These are phyloP conservation scores for Puccinia novopanici DNA, from an alignment of 1,284 basidiomycete genomes.

Conservation along the genomic window DNA sequence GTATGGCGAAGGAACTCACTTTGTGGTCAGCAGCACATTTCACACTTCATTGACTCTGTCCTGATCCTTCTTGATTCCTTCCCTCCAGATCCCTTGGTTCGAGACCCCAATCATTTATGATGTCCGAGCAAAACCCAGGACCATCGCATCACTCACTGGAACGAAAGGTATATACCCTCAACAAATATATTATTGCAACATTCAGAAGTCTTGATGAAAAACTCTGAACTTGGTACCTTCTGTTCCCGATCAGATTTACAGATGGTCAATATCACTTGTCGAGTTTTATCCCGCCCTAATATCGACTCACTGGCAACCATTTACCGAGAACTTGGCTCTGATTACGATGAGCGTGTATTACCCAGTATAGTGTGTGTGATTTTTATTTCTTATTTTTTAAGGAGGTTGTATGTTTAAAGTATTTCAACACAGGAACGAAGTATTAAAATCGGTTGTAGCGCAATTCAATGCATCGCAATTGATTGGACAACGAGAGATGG, in stretches of 20 bases:
- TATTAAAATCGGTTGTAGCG: conserved; percentile 96
- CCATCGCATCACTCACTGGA: conserved; percentile 93
- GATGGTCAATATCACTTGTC: conserved; percentile 89
- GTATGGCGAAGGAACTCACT: conserved; percentile 92
- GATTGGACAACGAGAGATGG: conserved; percentile 98
- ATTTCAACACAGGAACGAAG: conserved; percentile 75
- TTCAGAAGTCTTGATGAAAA: neutral
- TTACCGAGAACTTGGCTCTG: conserved; percentile 89
- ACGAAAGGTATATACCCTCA: conserved; percentile 95
- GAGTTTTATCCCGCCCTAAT: conserved; percentile 90
- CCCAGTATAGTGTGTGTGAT: conserved; percentile 57
- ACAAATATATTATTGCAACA: too few species aligned
- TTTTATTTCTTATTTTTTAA: neutral
- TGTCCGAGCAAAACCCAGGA: conserved; percentile 95
- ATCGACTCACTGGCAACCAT: conserved; percentile 79
- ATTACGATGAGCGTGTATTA: conserved; percentile 95
- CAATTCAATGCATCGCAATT: conserved; percentile 99
- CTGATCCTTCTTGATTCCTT: neutral
- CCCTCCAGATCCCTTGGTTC: conserved; percentile 84
- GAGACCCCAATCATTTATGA: conserved; percentile 95
- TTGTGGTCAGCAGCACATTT: conserved; percentile 69
- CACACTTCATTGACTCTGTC: neutral
- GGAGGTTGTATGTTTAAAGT: too few species aligned
- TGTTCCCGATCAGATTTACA: conserved; percentile 72
- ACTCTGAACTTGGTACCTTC: conserved; percentile 5